A percentile compares a stretch with the other conserved stretches of the same genome.
Evolutionary conservation across 2,329 filamentous ascomycete species (phyloP).

Genomic region (Epichloe festucae): DNA sequence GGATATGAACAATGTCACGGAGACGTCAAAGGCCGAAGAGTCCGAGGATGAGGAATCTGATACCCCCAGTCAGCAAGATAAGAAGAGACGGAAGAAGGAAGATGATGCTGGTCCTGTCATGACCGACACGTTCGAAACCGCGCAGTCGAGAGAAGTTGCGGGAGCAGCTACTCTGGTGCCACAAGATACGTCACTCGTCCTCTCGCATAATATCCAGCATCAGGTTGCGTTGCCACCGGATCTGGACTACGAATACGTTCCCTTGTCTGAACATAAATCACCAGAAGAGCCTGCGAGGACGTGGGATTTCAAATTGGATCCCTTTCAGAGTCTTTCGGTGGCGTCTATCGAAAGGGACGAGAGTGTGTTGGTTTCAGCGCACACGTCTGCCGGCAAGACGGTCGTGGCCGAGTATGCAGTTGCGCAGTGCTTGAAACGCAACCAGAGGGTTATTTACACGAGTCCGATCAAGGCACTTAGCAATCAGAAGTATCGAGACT

Average conservation of each 20-base stretch:
- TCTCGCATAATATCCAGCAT: conserved; percentile 97
- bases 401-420: conserved; percentile 98
- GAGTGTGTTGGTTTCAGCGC: conserved; percentile 91
- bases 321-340: conserved; percentile 91
- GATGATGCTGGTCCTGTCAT: conserved; percentile 64
- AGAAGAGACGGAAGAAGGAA: conserved; percentile 50
- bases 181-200: conserved; percentile 59
- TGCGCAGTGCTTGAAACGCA: conserved; percentile 90
- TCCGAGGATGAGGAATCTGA: conserved; percentile 25
- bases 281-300: conserved; percentile 72
- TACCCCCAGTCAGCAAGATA: conserved; percentile 37
- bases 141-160: conserved; percentile 81
- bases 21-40: conserved; percentile 23
- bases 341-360: conserved; percentile 92
- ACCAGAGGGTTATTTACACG: conserved; percentile 97
- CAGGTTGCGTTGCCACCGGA: conserved; percentile 91
- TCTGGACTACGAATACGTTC: conserved; percentile 85
- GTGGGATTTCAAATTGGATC: conserved; percentile 87
- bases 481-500: conserved; percentile 98
- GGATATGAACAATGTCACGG: conserved; percentile 30
- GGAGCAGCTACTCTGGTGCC: conserved; percentile 56
- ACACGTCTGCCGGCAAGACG: conserved; percentile 95
- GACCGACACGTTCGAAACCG: conserved; percentile 89
- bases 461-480: conserved; percentile 98
- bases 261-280: conserved; percentile 89